Percentiles rank a stretch among this genome's conserved stretches.
Conservation (phyloP, 1,284 basidiomycete species). For the Tranzscheliella williamsii region DNA sequence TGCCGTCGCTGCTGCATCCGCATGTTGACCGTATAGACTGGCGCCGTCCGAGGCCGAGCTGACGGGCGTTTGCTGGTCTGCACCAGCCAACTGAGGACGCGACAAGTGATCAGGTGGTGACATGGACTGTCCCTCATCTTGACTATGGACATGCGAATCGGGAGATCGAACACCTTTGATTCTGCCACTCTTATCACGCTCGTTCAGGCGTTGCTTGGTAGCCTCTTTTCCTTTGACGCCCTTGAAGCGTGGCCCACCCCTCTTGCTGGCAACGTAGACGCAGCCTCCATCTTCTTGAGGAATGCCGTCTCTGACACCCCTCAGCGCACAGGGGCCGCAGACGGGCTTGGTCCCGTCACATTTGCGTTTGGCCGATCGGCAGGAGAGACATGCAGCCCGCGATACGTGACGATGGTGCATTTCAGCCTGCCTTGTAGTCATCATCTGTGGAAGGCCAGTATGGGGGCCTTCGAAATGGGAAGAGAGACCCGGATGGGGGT, state of each 20-base stretch:
- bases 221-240: constrained; percentile 46
- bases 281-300: constrained; percentile 41
- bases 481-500: constrained; percentile 13
- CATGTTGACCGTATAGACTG: not conserved
- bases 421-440: constrained; percentile 13
- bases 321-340: constrained; percentile 42
- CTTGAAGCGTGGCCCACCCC: constrained; percentile 53
- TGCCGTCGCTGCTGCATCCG: not conserved
- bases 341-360: constrained; percentile 49
- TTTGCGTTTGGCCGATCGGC: constrained; percentile 49
- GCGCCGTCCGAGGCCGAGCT: not conserved
- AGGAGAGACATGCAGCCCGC: constrained; percentile 47
- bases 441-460: constrained; percentile 6
- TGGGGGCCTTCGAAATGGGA: constrained; percentile 10
- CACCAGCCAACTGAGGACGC: not conserved
- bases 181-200: constrained; percentile 28
- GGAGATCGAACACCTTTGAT: constrained; percentile 8
- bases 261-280: constrained; percentile 45
- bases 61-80: not conserved
- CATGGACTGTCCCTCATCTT: constrained; percentile 22
- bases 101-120: constrained; percentile 21
- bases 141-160: constrained; percentile 1
- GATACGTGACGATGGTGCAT: constrained; percentile 37
- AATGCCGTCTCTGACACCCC: constrained; percentile 41
- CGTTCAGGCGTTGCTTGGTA: constrained; percentile 38